Conservation (phyloP, 2,329 filamentous ascomycete species). For the Alternaria arborescens region DNA sequence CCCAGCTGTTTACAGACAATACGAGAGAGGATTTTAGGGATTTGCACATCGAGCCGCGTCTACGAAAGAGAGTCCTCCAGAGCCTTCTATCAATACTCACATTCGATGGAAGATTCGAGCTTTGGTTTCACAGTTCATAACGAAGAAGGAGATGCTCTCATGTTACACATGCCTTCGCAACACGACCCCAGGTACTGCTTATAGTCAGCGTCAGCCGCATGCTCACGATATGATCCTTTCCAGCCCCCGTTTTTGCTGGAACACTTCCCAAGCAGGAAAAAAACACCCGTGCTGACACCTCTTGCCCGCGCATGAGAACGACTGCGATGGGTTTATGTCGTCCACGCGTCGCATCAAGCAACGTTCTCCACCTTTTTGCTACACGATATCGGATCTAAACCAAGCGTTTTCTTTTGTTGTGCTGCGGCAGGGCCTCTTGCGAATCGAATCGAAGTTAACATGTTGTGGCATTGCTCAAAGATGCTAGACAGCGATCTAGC, state of each 20-base stretch:
- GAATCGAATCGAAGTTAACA: background rate
- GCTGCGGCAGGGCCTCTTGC: background rate
- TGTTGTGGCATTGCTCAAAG: background rate
- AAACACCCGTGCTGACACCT: background rate
- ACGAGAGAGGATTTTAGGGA: conserved; percentile 35
- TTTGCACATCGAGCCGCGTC: conserved; percentile 41
- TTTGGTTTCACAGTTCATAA: background rate
- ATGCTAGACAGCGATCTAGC: background rate
- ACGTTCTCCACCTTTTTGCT: background rate
- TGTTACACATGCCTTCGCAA: background rate
- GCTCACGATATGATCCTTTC: background rate
- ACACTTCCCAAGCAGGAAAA: background rate
- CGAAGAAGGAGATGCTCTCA: background rate
- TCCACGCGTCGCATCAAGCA: background rate
- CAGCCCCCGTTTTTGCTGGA: background rate
- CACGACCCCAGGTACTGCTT: background rate
- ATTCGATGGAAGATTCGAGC: conserved; percentile 32
- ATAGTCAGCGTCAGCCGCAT: background rate
- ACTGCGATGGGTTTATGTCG: background rate
- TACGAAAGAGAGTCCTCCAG: conserved; percentile 48
- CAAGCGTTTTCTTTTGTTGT: background rate
- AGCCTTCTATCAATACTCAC: conserved; percentile 41
- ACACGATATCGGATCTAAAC: background rate
- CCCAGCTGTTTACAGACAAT: conserved; percentile 39
- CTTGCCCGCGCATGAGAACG: background rate